A percentile compares a stretch with the other conserved stretches of the same genome.
These are phyloP conservation scores for Chondrostereum purpureum DNA, from an alignment of 1,284 basidiomycete species.

Conservation along the genomic window DNA sequence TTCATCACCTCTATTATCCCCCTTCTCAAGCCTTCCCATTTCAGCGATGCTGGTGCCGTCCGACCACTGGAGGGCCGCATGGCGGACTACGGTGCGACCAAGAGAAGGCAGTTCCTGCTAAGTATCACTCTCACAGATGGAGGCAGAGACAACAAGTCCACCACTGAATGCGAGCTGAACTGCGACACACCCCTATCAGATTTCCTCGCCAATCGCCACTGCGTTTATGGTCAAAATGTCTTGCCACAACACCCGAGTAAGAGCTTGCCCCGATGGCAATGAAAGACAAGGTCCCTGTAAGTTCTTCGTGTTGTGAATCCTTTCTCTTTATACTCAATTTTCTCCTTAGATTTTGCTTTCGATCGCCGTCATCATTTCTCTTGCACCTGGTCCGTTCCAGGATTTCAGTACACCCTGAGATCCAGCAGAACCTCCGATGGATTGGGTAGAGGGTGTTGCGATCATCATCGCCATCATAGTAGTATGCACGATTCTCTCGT, in stretches of 20 bases:
- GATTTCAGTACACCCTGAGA: constrained; percentile 74
- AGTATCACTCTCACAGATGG: constrained; percentile 42
- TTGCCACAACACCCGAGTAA: constrained; percentile 78
- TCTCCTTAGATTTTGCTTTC: constrained; percentile 71
- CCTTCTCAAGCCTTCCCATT: too few relatives aligned
- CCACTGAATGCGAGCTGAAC: constrained; percentile 5
- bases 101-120: constrained; percentile 24
- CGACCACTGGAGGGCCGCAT: too few relatives aligned
- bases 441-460: constrained; percentile 98
- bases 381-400: constrained; percentile 92
- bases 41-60: too few relatives aligned
- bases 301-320: constrained; percentile 25
- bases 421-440: constrained; percentile 61
- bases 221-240: constrained; percentile 81
- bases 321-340: constrained; percentile 4
- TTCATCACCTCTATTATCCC: too few relatives aligned
- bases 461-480: constrained; percentile 93
- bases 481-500: constrained; percentile 32
- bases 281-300: constrained; percentile 90
- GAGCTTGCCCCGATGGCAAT: constrained; percentile 77
- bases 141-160: constrained; percentile 21
- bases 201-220: constrained; percentile 56
- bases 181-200: constrained; percentile 45
- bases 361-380: constrained; percentile 86
- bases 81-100: too few relatives aligned